Evolutionary conservation across 164 flowering plant genomes (phyloP), one percentile per base, ranked within the genome.

Genomic region (Warburgia ugandensis): DNA sequence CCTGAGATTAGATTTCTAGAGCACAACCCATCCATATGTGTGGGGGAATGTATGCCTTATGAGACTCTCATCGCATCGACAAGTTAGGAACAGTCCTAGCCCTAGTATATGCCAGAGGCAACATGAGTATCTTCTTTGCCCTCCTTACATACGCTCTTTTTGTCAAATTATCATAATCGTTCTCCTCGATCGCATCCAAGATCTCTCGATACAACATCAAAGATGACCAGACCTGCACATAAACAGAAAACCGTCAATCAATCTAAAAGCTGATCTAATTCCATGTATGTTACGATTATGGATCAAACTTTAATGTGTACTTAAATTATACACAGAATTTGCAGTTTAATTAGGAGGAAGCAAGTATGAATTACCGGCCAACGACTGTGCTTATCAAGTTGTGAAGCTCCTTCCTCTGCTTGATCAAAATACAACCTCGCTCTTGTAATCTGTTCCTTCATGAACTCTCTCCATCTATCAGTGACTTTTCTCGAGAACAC

Each of bases 201-300:
- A 86, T 86, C 60, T 75, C 52, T 8, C 75, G 48, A 32, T 86
- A 86, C 55, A 86, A 2, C 49, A 83, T 28, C 44, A 80, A 54
- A 0, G 95, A 74, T 28, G 91, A 70, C 84, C 88, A 82, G 1
- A 85, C 86, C 91, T 83, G 76, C 75, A 70, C n/a, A n/a, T n/a
- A n/a, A n/a, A n/a, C n/a, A 54, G 31, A 16, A 10, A 27, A 37
- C 8, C n/a, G n/a, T 7, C 7, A 2, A 36, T 17, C 39, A 13
- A n/a, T n/a, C n/a, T n/a, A n/a, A n/a, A n/a, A n/a, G n/a, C n/a
- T n/a, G n/a, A 38, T 38, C 42, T 2, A 32, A 32, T 14, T 32
- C 36, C 36, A 32, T 32, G 9, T 32, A 14, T 32, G 36, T 32
- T 2, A 32, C 36, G 13, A 14, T 32, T 32, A 32, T n/a, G n/a